phyloP scores from a whole-genome alignment of 805 yeast genomes.

The Hemisphaericaspora nanyangensis region DNA sequence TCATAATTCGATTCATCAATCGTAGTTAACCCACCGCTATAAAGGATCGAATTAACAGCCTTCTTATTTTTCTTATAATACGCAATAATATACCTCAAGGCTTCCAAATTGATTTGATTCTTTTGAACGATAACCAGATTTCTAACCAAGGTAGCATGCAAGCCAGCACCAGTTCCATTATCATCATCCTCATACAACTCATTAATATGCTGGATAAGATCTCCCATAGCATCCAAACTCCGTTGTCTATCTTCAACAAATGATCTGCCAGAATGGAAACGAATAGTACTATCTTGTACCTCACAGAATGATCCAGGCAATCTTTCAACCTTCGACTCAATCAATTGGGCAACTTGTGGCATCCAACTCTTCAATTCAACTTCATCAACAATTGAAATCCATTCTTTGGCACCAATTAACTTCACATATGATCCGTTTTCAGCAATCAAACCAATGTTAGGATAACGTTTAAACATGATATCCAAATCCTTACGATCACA shows the following conservation, averaged over 20 bases:
- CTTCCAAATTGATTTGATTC: conserved; percentile 51
- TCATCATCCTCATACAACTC: conserved; percentile 54
- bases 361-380: conserved; percentile 51
- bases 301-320: conserved; percentile 74
- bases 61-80: conserved; percentile 21
- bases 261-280: conserved; percentile 71
- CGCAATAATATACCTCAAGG: conserved; percentile 50
- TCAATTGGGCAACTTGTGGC: conserved; percentile 50
- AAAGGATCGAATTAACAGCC: conserved; percentile 21
- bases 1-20: conserved; percentile 68
- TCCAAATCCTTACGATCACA: conserved; percentile 63
- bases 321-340: conserved; percentile 65
- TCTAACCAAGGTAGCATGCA: conserved; percentile 75
- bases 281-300: conserved; percentile 70
- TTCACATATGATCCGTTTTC: conserved; percentile 85
- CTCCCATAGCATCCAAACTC: conserved; percentile 70
- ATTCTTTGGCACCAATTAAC: conserved; percentile 45
- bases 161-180: conserved; percentile 24
- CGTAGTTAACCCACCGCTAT: conserved; percentile 64
- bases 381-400: conserved; percentile 63
- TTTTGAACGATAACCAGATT: conserved; percentile 72
- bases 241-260: conserved; percentile 60
- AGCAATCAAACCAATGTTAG: conserved; percentile 77
- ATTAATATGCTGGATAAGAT: conserved; percentile 78
- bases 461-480: conserved; percentile 60